These are phyloP conservation scores for Paragyromitra xinjiangensis DNA, from an alignment of 495 filamentous ascomycete genomes.

Conservation along the genomic window DNA sequence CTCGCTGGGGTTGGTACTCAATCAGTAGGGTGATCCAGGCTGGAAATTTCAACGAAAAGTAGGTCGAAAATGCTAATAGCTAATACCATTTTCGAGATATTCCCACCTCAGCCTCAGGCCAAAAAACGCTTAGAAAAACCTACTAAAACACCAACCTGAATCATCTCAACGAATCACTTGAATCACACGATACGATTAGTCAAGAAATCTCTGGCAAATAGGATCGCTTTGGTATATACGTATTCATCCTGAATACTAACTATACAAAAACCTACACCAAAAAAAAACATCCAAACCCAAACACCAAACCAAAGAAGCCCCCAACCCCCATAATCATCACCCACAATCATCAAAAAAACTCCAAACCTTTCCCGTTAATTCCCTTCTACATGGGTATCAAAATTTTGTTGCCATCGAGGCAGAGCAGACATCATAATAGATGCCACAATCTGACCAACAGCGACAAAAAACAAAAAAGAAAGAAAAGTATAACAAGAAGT, in stretches of 20 bases:
- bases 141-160: neutral
- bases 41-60: too few relatives aligned
- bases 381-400: conserved; percentile 31
- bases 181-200: neutral
- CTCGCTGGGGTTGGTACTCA: too few relatives aligned
- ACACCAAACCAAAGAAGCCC: conserved; percentile 32
- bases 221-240: conserved; percentile 18
- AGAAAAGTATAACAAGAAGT: conserved; percentile 13
- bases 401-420: conserved; percentile 29
- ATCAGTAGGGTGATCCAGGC: too few relatives aligned
- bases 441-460: conserved; percentile 27
- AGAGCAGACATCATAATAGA: conserved; percentile 11
- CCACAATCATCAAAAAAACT: conserved; percentile 26
- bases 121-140: neutral
- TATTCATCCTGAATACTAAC: conserved; percentile 20
- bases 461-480: conserved; percentile 18
- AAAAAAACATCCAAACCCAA: conserved; percentile 28
- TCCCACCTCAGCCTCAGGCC: neutral
- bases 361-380: conserved; percentile 21
- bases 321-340: conserved; percentile 12
- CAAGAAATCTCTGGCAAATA: neutral
- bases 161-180: neutral
- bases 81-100: too few relatives aligned
- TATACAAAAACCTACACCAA: conserved; percentile 26
- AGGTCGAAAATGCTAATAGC: too few relatives aligned